A percentile compares a stretch with the other conserved stretches of the same genome.
Evolutionary conservation across 2,329 filamentous ascomycete genomes (phyloP).

Genomic region (Aspergillus awamori): DNA sequence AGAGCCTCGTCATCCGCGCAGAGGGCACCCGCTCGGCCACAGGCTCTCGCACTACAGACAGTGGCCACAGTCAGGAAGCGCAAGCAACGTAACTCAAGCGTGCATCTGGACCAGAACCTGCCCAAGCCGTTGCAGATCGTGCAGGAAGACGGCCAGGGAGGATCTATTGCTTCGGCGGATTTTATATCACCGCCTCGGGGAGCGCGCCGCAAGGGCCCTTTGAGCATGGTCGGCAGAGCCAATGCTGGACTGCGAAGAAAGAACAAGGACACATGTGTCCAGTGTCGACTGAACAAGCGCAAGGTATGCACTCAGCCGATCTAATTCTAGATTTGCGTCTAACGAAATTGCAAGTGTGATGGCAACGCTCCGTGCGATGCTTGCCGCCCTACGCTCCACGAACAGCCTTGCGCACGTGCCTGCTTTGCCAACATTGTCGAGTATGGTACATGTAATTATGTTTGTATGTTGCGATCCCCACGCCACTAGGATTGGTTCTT

Average conservation of each 20-base stretch:
- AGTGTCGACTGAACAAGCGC: constrained; percentile 48
- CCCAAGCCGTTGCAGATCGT: constrained; percentile 46
- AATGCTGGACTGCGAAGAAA: constrained; percentile 47
- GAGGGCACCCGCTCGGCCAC: constrained; percentile 30
- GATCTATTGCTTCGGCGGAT: constrained; percentile 45
- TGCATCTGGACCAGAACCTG: constrained; percentile 33
- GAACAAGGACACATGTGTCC: constrained; percentile 50
- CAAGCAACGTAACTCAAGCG: constrained; percentile 34
- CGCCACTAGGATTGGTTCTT: background rate
- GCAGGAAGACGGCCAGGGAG: constrained; percentile 47
- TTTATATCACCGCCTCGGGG: constrained; percentile 47
- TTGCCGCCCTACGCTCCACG: constrained; percentile 45
- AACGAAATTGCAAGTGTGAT: constrained; percentile 37
- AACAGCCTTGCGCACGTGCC: constrained; percentile 48
- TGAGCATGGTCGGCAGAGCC: constrained; percentile 43
- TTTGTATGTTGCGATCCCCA: constrained; percentile 37
- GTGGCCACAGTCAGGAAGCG: constrained; percentile 38
- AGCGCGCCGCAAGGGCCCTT: constrained; percentile 46
- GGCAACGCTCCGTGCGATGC: constrained; percentile 47
- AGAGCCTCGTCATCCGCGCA: constrained; percentile 28
- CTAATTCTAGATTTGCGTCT: background rate
- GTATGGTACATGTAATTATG: constrained; percentile 50
- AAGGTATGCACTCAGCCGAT: constrained; percentile 36
- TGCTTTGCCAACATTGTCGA: constrained; percentile 50
- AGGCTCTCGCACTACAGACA: constrained; percentile 36